These are phyloP conservation scores for Physaria fendleri DNA, from an alignment of 345 rosid species.

Conservation along the genomic window DNA sequence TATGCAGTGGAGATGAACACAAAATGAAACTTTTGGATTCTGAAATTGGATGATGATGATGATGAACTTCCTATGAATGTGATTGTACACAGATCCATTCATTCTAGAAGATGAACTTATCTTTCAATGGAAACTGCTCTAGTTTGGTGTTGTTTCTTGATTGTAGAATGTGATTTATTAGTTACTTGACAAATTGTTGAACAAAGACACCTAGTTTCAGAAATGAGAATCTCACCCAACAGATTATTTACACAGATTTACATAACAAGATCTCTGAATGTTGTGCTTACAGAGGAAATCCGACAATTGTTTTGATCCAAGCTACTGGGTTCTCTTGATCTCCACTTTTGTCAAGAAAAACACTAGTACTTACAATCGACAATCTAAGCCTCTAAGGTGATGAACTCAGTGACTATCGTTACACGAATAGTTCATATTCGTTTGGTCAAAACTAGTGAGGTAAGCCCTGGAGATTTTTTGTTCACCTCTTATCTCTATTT, in stretches of 20 bases:
- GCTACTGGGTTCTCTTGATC: neutral
- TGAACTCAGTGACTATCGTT: too few relatives aligned
- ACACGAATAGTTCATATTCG: too few relatives aligned
- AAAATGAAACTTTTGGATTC: constrained; percentile 9
- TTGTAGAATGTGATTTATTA: neutral
- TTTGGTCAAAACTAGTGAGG: too few relatives aligned
- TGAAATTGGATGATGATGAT: constrained; percentile 1
- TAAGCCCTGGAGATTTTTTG: too few relatives aligned
- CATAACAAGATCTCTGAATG: neutral
- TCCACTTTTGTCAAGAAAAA: too few relatives aligned
- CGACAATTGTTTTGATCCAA: too few relatives aligned
- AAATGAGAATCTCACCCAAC: neutral
- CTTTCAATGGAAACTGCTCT: constrained; percentile 32
- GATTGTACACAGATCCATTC: constrained; percentile 53
- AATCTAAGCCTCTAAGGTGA: too few relatives aligned
- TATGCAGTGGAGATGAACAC: constrained; percentile 17
- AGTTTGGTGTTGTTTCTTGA: neutral
- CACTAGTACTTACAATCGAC: too few relatives aligned
- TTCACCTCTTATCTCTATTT: too few relatives aligned
- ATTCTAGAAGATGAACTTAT: constrained; percentile 45
- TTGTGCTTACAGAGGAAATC: neutral
- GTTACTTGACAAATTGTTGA: neutral
- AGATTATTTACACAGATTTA: constrained; percentile 2
- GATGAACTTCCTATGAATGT: constrained; percentile 30
- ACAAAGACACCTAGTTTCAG: neutral